phyloP scores from a whole-genome alignment of 768 basidiomycete species.

The Aureoboletus auriporus region DNA sequence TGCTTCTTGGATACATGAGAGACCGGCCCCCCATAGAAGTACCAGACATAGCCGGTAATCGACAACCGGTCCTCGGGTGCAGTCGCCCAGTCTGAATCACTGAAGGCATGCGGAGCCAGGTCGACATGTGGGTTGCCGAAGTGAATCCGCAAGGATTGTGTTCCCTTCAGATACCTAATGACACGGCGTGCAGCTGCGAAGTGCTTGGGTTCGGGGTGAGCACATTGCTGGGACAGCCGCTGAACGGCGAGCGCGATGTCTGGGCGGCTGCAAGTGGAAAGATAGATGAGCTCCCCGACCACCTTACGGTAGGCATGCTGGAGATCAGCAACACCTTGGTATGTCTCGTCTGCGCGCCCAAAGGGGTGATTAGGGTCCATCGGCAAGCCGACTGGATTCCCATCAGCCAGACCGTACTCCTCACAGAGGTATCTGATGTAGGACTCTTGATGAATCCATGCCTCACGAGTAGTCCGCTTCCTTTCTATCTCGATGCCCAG shows the following conservation, averaged over 20 bases:
- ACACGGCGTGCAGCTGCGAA: slow-evolving; percentile 14
- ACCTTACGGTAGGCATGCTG: neutral
- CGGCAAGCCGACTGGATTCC: neutral
- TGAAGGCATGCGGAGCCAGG: slow-evolving; percentile 5
- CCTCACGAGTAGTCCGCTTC: neutral
- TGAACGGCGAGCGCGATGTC: slow-evolving; percentile 33
- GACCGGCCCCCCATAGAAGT: slow-evolving; percentile 17
- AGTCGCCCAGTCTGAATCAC: slow-evolving; percentile 26
- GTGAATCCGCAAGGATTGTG: neutral
- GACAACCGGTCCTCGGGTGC: slow-evolving; percentile 17
- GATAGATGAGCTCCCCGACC: slow-evolving; percentile 4
- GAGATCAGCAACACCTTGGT: neutral
- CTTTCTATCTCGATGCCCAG: neutral
- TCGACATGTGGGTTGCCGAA: neutral
- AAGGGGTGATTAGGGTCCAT: neutral
- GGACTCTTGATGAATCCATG: neutral
- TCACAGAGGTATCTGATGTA: neutral
- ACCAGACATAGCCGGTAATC: slow-evolving; percentile 28
- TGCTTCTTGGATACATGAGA: slow-evolving; percentile 32
- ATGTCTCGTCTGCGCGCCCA: neutral
- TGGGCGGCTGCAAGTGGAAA: slow-evolving; percentile 30
- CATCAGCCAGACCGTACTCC: neutral
- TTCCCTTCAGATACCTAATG: slow-evolving; percentile 24
- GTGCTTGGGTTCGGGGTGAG: slow-evolving; percentile 8
- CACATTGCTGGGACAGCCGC: slow-evolving; percentile 23